phyloP scores from a whole-genome alignment of 2,329 filamentous ascomycete species.

The Elsinoe arachidis region DNA sequence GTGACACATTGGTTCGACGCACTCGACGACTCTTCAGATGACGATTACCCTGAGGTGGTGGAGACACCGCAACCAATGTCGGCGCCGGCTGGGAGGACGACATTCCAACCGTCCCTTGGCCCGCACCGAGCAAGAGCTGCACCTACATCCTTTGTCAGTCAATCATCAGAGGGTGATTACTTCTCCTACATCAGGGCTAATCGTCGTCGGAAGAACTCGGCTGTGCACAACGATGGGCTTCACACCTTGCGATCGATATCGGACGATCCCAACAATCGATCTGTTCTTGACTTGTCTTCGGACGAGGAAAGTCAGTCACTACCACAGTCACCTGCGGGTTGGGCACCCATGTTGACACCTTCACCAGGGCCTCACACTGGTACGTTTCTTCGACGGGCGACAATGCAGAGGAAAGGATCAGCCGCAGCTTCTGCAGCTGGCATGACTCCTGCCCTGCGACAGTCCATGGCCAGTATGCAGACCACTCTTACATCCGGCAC shows the following conservation, averaged over 20 bases:
- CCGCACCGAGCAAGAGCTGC: constrained; percentile 16
- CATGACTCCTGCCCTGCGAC: constrained; percentile 9
- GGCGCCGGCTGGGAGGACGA: constrained; percentile 11
- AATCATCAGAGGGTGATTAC: constrained; percentile 14
- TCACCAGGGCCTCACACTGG: neutral
- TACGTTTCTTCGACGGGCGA: constrained; percentile 10
- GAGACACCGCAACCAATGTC: constrained; percentile 9
- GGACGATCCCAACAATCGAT: constrained; percentile 6
- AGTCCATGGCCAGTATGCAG: constrained; percentile 17
- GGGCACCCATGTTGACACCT: constrained; percentile 14
- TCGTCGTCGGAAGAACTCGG: constrained; percentile 12
- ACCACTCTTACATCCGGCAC: constrained; percentile 23
- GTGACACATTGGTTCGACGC: constrained; percentile 45
- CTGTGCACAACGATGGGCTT: constrained; percentile 9
- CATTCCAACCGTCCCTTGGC: constrained; percentile 17
- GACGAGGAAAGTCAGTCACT: constrained; percentile 26
- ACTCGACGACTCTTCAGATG: constrained; percentile 25
- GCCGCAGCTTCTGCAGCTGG: neutral
- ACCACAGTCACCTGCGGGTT: constrained; percentile 14
- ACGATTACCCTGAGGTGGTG: constrained; percentile 16
- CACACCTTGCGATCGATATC: neutral
- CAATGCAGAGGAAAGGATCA: constrained; percentile 12
- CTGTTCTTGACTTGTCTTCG: constrained; percentile 16
- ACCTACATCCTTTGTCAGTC: constrained; percentile 16
- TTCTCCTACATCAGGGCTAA: constrained; percentile 13